Conservation (phyloP, 148 eudicot species). For the Rhododendron griersonianum region DNA sequence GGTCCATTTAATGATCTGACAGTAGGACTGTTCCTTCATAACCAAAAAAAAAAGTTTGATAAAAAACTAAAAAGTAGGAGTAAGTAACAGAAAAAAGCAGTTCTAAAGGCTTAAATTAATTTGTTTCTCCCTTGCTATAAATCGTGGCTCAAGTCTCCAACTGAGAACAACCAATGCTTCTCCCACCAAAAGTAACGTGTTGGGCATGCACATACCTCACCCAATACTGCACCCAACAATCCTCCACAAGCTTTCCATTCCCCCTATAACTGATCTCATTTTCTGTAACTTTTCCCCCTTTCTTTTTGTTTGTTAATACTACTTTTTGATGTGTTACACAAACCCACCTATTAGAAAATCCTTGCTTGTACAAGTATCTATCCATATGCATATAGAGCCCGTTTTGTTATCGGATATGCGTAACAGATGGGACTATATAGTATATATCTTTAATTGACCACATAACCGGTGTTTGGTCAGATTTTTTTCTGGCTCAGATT, state of each 20-base stretch:
- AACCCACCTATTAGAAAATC: not conserved
- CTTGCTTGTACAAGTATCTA: not conserved
- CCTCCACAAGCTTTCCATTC: not conserved
- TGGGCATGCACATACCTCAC: not conserved
- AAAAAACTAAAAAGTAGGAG: too few relatives aligned
- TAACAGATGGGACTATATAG: not conserved
- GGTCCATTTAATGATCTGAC: too few relatives aligned
- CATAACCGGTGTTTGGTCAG: too few relatives aligned
- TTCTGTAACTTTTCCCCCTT: not conserved
- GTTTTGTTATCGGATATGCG: not conserved
- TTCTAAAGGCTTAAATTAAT: not conserved
- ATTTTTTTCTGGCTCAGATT: too few relatives aligned
- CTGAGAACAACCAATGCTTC: not conserved
- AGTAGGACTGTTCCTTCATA: rapidly evolving
- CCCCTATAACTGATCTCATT: not conserved
- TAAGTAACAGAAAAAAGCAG: not conserved
- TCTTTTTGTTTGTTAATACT: not conserved
- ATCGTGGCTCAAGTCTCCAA: not conserved
- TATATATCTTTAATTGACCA: too few relatives aligned
- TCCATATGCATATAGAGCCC: not conserved
- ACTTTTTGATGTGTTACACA: slow-evolving; percentile 4
- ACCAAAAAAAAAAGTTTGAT: too few relatives aligned
- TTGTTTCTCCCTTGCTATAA: not conserved
- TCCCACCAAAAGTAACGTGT: not conserved
- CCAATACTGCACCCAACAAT: not conserved